Evolutionary conservation across 306 rosid species (phyloP).

Genomic region (Sphenostylis stenocarpa): DNA sequence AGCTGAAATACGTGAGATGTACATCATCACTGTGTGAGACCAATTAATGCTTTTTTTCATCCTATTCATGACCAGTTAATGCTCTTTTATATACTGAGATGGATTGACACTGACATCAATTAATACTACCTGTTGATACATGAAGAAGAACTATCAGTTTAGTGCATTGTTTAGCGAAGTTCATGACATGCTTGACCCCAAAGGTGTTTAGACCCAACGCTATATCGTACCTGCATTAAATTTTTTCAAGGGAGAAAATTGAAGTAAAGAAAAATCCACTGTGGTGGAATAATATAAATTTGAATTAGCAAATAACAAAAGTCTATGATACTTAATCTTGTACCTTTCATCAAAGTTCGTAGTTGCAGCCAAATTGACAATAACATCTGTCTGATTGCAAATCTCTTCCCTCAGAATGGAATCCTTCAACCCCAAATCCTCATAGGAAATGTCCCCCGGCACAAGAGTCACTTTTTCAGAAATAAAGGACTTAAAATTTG

Average conservation of each 20-base stretch:
- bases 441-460: constrained; percentile 58
- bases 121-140: constrained; percentile 70
- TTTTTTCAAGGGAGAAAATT: background rate
- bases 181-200: constrained; percentile 61
- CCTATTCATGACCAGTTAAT: background rate
- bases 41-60: background rate
- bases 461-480: constrained; percentile 59
- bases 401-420: constrained; percentile 49
- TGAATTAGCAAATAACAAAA: background rate
- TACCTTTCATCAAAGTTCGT: constrained; percentile 86
- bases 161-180: constrained; percentile 62
- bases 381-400: constrained; percentile 46
- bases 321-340: background rate
- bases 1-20: constrained; percentile 42
- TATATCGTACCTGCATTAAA: constrained; percentile 56
- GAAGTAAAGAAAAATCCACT: background rate
- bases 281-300: background rate
- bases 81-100: background rate
- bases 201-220: constrained; percentile 63
- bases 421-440: constrained; percentile 59
- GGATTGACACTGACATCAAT: background rate
- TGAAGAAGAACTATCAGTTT: constrained; percentile 62
- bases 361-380: constrained; percentile 75
- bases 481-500: constrained; percentile 38
- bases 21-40: background rate